Base-by-base conservation (phyloP, 1,284 basidiomycete genomes). In the Leccinum huronense region DNA sequence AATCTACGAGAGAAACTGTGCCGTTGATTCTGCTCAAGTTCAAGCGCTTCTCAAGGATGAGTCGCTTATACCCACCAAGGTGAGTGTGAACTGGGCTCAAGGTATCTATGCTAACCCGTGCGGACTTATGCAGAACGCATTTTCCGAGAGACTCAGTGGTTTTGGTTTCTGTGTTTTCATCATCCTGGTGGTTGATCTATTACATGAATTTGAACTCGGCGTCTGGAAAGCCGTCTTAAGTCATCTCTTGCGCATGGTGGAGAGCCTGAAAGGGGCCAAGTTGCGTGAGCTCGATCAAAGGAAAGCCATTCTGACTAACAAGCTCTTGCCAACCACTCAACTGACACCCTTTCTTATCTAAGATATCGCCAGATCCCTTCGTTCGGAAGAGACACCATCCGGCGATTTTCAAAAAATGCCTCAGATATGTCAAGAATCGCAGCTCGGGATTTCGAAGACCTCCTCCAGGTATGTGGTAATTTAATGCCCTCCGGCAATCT, bases 371-470 rank as follows among this genome's bases (percentile, higher is more conserved):
- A 42, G 40, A 13, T 42, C 16, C 16, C 40, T 42, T 16, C 40
- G 16, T 72, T 67, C 61, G 16, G 40, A n/a, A 16, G 40, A 42
- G 40, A 42, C 7, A 42, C 40, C 1, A 42, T 42, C 13, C 13
- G 40, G 16, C 40, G 40, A 14, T 42, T 42, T 42, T 42, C 40
- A n/a, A 27, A 27, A 27, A 27, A 27, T 2, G 23, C 23, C 23
- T 27, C 23, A 27, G 23, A 27, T 27, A 27, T 42, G 40, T 2
- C 16, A 42, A 14, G 40, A 42, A 42, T 42, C 40, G 40, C 40
- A n/a, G 40, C 40, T 42, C 60, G 66, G 0, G 69, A 75, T 60
- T 75, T 65, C 57, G 69, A 75, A 56, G 73, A 75, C 55, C 62
- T 74, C 40, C 40, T 42, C 40, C 40, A 42, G 40, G 40, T 42